Conservation (phyloP, 371 early-diverging fungal species). For the Mortierella sp. region DNA sequence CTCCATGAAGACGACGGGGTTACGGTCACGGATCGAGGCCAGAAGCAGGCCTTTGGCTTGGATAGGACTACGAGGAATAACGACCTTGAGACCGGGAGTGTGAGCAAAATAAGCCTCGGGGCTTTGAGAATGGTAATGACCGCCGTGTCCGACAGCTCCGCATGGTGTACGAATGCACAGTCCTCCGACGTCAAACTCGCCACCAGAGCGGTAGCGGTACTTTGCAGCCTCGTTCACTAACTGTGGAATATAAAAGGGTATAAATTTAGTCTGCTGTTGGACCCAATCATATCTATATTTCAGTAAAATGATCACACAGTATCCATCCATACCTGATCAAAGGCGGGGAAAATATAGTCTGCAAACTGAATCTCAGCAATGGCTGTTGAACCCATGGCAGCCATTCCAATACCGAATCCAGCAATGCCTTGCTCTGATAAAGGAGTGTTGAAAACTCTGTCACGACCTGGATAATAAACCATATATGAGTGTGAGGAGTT, state of each 20-base stretch:
- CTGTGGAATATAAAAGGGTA: slow-evolving; percentile 32
- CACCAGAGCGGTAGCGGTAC: slow-evolving; percentile 96
- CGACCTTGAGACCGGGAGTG: slow-evolving; percentile 95
- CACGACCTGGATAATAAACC: slow-evolving; percentile 60
- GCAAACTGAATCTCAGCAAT: slow-evolving; percentile 99
- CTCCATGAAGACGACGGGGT: slow-evolving; percentile 97
- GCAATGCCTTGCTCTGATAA: slow-evolving; percentile 97
- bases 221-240: slow-evolving; percentile 99
- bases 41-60: slow-evolving; percentile 97
- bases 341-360: slow-evolving; percentile 98
- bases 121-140: slow-evolving; percentile 95
- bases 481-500: background rate
- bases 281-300: too few species aligned
- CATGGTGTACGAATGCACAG: slow-evolving; percentile 94
- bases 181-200: slow-evolving; percentile 92
- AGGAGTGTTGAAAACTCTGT: slow-evolving; percentile 98
- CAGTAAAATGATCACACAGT: background rate
- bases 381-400: slow-evolving; percentile 95
- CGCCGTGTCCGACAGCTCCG: slow-evolving; percentile 98
- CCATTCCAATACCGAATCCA: slow-evolving; percentile 98
- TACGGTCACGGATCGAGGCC: slow-evolving; percentile 93
- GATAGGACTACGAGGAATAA: slow-evolving; percentile 94
- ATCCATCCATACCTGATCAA: slow-evolving; percentile 85
- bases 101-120: slow-evolving; percentile 98
- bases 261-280: background rate